Evolutionary conservation across 2,329 filamentous ascomycete species (phyloP).

Genomic region (Bertia moriformis): DNA sequence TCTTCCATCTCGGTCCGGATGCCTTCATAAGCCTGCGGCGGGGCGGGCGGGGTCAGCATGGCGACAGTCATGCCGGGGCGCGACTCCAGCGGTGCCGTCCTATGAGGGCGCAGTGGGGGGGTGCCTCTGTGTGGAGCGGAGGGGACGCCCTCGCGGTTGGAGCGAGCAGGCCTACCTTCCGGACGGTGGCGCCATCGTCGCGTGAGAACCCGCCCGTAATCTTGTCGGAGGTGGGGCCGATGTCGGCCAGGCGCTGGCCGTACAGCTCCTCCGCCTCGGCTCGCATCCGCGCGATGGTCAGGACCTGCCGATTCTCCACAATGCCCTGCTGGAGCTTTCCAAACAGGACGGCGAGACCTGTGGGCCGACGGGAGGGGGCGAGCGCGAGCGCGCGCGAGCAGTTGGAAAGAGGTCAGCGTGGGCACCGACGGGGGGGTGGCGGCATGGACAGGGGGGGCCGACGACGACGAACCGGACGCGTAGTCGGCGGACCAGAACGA

Average conservation of each 20-base stretch:
- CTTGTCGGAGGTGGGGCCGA: conserved; percentile 68
- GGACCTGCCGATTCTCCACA: conserved; percentile 83
- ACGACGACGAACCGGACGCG: conserved; percentile 33
- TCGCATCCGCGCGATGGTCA: conserved; percentile 83
- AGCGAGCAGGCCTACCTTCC: conserved; percentile 59
- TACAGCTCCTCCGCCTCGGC: conserved; percentile 91
- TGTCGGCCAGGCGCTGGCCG: conserved; percentile 65
- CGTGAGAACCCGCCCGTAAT: conserved; percentile 70
- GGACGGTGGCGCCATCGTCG: conserved; percentile 88
- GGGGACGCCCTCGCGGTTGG: not conserved
- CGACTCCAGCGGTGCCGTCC: conserved; percentile 2
- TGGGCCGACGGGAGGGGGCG: conserved; percentile 4
- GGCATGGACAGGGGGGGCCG: not conserved
- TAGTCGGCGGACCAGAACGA: conserved; percentile 61
- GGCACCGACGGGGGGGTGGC: not conserved
- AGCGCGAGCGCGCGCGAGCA: conserved; percentile 4
- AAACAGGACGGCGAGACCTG: conserved; percentile 81
- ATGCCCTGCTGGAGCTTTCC: conserved; percentile 93
- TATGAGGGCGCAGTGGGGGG: not conserved
- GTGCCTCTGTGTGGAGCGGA: too few species aligned
- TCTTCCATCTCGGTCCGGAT: conserved; percentile 86
- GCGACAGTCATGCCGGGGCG: conserved; percentile 2
- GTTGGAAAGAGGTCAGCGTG: not conserved
- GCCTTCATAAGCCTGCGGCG: conserved; percentile 78
- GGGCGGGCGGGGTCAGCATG: too few species aligned